A percentile compares a stretch with the other conserved stretches of the same genome.
Conservation (phyloP, 441 rosid species). For the Macaranga tanarius region DNA sequence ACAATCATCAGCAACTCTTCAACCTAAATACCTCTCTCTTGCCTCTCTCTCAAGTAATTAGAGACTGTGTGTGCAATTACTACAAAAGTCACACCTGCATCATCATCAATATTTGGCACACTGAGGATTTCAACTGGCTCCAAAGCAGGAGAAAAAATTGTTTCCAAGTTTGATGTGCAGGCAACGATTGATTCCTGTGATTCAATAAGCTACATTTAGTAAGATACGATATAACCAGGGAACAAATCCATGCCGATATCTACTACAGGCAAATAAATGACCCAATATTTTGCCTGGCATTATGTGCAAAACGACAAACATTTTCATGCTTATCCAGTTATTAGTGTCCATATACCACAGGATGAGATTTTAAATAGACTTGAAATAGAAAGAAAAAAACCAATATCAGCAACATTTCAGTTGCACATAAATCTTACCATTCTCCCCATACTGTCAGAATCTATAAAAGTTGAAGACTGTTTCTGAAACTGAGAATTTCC, state of each 20-base stretch:
- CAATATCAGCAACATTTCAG: constrained; percentile 6
- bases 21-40: neutral
- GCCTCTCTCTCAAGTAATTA: neutral
- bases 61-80: neutral
- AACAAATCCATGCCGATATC: constrained; percentile 14
- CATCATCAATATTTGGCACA: constrained; percentile 34
- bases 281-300: neutral
- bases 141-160: constrained; percentile 63
- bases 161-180: constrained; percentile 44
- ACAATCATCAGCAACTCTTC: neutral
- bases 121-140: constrained; percentile 41
- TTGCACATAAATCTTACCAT: constrained; percentile 32
- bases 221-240: constrained; percentile 7
- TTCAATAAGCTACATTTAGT: constrained; percentile 14
- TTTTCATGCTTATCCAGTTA: constrained; percentile 3
- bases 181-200: constrained; percentile 46
- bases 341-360: neutral
- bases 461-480: constrained; percentile 31
- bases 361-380: neutral
- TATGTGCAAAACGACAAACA: neutral
- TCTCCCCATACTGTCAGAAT: constrained; percentile 37
- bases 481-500: constrained; percentile 35
- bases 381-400: neutral
- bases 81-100: constrained; percentile 36
- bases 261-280: neutral